Evolutionary conservation across 208 protist genomes (phyloP).

Genomic region (Trypanosomatidae sp.): DNA sequence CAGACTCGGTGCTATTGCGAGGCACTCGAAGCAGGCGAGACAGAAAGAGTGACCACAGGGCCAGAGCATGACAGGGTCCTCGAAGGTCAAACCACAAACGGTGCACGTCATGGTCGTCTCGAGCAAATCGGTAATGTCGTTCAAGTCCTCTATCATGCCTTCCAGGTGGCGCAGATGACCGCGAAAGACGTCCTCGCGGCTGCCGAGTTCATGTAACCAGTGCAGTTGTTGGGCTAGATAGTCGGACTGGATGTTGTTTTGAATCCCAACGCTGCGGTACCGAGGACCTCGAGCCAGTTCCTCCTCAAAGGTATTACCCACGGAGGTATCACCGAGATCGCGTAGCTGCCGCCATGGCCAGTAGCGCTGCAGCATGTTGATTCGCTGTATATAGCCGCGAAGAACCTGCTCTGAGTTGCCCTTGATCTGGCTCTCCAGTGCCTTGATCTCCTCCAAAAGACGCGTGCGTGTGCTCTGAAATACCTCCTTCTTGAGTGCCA

Average conservation of each 20-base stretch:
- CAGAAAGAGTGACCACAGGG: slow-evolving; percentile 89
- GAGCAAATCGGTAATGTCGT: slow-evolving; percentile 81
- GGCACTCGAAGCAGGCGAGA: slow-evolving; percentile 69
- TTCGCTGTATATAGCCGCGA: slow-evolving; percentile 64
- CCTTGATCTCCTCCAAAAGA: slow-evolving; percentile 51
- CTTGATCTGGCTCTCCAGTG: slow-evolving; percentile 30
- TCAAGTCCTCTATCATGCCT: slow-evolving; percentile 73
- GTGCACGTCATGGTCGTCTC: slow-evolving; percentile 74
- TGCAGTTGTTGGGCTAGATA: slow-evolving; percentile 74
- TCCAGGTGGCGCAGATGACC: slow-evolving; percentile 67
- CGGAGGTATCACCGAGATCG: slow-evolving; percentile 74
- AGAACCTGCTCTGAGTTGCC: slow-evolving; percentile 54
- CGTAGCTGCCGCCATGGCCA: slow-evolving; percentile 87
- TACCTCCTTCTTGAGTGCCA: slow-evolving; percentile 31
- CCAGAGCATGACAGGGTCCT: slow-evolving; percentile 86
- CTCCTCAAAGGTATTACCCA: slow-evolving; percentile 76
- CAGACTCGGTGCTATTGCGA: slow-evolving; percentile 82
- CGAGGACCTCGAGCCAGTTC: slow-evolving; percentile 79
- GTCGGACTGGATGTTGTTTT: slow-evolving; percentile 84
- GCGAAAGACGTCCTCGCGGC: slow-evolving; percentile 61
- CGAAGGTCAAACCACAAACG: slow-evolving; percentile 79
- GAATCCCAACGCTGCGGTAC: slow-evolving; percentile 77
- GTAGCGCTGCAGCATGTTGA: slow-evolving; percentile 82
- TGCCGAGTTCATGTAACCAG: slow-evolving; percentile 66
- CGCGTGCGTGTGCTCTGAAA: slow-evolving; percentile 19